phyloP scores from a whole-genome alignment of 1,284 basidiomycete species.

The Ganoderma leucocontextum region DNA sequence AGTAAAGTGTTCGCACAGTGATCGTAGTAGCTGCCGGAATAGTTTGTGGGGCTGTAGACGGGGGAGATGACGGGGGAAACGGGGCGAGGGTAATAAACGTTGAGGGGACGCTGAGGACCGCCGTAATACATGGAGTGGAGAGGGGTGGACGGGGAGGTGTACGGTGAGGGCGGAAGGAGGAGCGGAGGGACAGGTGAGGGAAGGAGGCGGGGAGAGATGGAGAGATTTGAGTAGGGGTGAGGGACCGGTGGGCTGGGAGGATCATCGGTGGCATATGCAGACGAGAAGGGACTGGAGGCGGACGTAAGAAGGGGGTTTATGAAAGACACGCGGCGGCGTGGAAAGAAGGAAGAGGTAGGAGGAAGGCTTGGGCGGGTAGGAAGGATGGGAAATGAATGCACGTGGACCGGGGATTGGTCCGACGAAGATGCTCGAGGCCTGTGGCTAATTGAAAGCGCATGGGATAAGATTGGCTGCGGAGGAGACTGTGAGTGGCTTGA shows the following conservation, averaged over 20 bases:
- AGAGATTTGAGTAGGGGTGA: constrained; percentile 20
- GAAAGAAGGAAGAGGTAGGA: constrained; percentile 34
- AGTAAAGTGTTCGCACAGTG: constrained; percentile 28
- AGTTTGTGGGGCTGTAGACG: constrained; percentile 34
- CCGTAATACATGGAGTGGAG: constrained; percentile 27
- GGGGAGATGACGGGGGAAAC: constrained; percentile 31
- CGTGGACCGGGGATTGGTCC: constrained; percentile 31
- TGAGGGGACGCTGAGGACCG: constrained; percentile 29
- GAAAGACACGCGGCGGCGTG: constrained; percentile 42
- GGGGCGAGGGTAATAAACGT: constrained; percentile 33
- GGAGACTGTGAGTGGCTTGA: neutral
- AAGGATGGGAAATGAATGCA: constrained; percentile 37
- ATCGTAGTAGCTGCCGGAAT: constrained; percentile 36
- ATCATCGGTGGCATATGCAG: constrained; percentile 30
- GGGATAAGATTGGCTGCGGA: constrained; percentile 10
- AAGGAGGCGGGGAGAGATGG: constrained; percentile 10
- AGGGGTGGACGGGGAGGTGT: neutral
- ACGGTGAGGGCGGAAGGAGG: constrained; percentile 13
- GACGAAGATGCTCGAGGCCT: constrained; percentile 2
- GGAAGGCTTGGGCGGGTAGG: constrained; percentile 30
- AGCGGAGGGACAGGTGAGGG: constrained; percentile 7
- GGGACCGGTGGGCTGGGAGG: constrained; percentile 8
- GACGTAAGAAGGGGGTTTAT: constrained; percentile 31
- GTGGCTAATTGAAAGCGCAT: constrained; percentile 5
- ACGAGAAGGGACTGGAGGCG: constrained; percentile 17